Evolutionary conservation across 768 basidiomycete genomes (phyloP).

Genomic region (Pilatotrama ljubarskyi): DNA sequence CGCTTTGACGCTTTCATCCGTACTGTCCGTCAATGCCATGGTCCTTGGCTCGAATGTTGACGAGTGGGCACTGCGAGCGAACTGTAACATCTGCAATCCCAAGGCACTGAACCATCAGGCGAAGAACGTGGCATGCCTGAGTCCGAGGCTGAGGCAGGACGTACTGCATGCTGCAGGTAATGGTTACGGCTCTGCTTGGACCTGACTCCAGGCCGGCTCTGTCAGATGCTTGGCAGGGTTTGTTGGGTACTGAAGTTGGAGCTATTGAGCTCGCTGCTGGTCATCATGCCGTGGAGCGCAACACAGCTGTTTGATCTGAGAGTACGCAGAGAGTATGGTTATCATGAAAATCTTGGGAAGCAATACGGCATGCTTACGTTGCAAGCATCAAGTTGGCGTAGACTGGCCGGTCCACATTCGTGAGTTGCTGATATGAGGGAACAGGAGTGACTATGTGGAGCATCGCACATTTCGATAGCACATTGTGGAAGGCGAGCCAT

Average conservation of each 20-base stretch:
- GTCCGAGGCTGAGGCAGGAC: background rate
- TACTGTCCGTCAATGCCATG: too few relatives aligned
- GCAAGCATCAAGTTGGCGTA: slow-evolving; percentile 19
- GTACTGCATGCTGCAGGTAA: background rate
- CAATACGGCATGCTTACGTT: slow-evolving; percentile 2
- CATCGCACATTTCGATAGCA: background rate
- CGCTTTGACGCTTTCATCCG: too few relatives aligned
- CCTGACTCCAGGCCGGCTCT: background rate
- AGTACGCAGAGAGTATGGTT: background rate
- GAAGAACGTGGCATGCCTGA: too few relatives aligned
- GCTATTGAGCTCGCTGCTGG: background rate
- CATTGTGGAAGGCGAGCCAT: slow-evolving; percentile 12
- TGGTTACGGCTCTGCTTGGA: background rate
- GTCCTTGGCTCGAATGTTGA: too few relatives aligned
- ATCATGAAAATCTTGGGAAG: background rate
- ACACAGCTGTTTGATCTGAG: slow-evolving; percentile 9
- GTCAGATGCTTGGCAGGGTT: background rate
- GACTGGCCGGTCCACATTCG: background rate
- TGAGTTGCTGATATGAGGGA: background rate
- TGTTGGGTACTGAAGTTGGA: background rate
- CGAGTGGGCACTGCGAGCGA: too few relatives aligned
- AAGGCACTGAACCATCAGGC: too few relatives aligned
- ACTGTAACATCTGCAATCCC: too few relatives aligned
- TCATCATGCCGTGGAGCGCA: slow-evolving; percentile 5
- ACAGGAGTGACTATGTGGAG: background rate